Evolutionary conservation across 148 eudicot species (phyloP).

Genomic region (Suaeda aralocaspica): DNA sequence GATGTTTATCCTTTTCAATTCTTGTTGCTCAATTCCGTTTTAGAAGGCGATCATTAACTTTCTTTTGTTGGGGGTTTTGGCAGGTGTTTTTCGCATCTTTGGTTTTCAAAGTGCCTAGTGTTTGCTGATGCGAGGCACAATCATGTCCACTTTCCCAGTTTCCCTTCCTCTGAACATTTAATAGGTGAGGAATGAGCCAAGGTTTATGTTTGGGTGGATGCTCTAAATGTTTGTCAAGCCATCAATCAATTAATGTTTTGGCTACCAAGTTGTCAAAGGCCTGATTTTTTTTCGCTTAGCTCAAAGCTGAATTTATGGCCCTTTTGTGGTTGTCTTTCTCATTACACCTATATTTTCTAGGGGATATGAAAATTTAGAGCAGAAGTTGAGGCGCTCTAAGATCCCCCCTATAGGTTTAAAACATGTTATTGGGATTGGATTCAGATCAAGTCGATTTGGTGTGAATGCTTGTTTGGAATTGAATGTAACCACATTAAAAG

Average conservation of each 20-base stretch:
- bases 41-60: not conserved
- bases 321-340: not conserved
- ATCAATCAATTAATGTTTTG: not conserved
- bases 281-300: not conserved
- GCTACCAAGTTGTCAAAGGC: not conserved
- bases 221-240: not conserved
- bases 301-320: not conserved
- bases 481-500: no score
- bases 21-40: not conserved
- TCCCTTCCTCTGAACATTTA: not conserved
- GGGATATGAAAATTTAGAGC: no score
- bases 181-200: not conserved
- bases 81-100: conserved; percentile 88
- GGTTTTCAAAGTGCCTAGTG: conserved; percentile 78
- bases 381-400: not conserved
- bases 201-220: not conserved
- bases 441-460: not conserved
- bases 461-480: no score
- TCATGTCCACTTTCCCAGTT: not conserved
- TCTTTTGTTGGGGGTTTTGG: conserved; percentile 6
- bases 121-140: not conserved
- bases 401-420: not conserved
- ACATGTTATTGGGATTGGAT: not conserved
- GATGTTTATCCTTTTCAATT: not conserved
- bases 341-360: not conserved